phyloP scores from a whole-genome alignment of 2,329 filamentous ascomycete genomes.

The Ilyonectria destructans region DNA sequence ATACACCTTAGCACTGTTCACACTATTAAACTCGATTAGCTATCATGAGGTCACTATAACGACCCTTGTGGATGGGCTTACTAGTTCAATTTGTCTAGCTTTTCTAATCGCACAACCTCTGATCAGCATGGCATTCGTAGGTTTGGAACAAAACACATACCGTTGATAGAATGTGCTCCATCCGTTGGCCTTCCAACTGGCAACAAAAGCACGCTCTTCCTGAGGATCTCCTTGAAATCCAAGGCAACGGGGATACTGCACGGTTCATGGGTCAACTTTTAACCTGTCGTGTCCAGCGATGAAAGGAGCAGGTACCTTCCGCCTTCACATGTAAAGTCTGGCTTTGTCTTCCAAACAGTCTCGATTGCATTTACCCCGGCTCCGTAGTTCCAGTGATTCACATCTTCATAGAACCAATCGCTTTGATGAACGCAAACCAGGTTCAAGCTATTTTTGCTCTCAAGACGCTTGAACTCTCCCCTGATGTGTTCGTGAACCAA shows the following conservation, averaged over 20 bases:
- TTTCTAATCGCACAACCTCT: too few relatives aligned
- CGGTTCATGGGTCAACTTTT: not conserved
- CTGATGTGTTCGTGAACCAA: not conserved
- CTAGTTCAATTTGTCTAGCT: too few relatives aligned
- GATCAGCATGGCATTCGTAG: too few relatives aligned
- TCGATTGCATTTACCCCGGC: not conserved
- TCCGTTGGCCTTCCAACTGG: not conserved
- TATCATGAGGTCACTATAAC: too few relatives aligned
- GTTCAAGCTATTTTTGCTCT: not conserved
- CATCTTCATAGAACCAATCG: conserved; percentile 5
- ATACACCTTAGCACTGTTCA: too few relatives aligned
- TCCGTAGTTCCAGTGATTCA: conserved; percentile 2
- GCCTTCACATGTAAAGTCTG: not conserved
- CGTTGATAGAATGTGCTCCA: not conserved
- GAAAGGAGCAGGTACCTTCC: not conserved
- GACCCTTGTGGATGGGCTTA: too few relatives aligned
- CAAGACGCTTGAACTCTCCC: not conserved
- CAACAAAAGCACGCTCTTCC: not conserved
- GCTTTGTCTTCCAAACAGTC: not conserved
- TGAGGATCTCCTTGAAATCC: not conserved
- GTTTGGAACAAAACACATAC: not conserved
- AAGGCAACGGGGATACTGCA: not conserved
- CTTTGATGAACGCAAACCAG: not conserved
- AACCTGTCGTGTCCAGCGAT: not conserved
- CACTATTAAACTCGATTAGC: too few relatives aligned